phyloP scores from a whole-genome alignment of 1,139 yeast genomes.

The Spathaspora jeffriesii region DNA sequence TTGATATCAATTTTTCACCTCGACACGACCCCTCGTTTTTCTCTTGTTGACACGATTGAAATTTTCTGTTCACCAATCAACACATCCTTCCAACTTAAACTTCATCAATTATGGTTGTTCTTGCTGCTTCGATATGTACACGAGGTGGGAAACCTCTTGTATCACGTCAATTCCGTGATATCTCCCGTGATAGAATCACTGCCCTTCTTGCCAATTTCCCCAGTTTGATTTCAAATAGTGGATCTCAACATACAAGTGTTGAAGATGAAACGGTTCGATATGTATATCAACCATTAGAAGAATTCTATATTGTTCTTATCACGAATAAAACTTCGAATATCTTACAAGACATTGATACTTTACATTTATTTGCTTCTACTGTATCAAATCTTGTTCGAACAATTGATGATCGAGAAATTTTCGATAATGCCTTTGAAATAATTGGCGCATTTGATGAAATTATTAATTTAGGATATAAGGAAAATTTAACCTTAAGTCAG shows the following conservation, averaged over 20 bases:
- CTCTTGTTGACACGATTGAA: constrained; percentile 1
- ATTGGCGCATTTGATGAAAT: constrained; percentile 94
- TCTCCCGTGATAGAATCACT: constrained; percentile 84
- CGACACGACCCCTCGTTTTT: neutral
- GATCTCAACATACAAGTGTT: constrained; percentile 93
- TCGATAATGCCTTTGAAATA: constrained; percentile 84
- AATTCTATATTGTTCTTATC: constrained; percentile 85
- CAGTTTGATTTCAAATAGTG: constrained; percentile 67
- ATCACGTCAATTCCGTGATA: constrained; percentile 89
- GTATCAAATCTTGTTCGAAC: constrained; percentile 73
- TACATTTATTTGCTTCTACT: constrained; percentile 82
- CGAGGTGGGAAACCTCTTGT: constrained; percentile 93
- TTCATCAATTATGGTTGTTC: constrained; percentile 38
- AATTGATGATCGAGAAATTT: constrained; percentile 82
- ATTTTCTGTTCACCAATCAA: neutral
- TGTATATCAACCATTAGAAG: constrained; percentile 96
- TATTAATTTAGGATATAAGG: constrained; percentile 86
- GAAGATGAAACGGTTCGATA: constrained; percentile 94
- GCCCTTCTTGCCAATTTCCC: constrained; percentile 89
- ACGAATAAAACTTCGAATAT: constrained; percentile 93
- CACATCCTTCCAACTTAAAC: too few relatives aligned
- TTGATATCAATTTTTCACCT: neutral
- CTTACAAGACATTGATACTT: constrained; percentile 90
- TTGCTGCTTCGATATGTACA: constrained; percentile 95
- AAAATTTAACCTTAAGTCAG: constrained; percentile 79